Base-by-base conservation (phyloP, 768 basidiomycete genomes). In the Termitomyces sp. region DNA sequence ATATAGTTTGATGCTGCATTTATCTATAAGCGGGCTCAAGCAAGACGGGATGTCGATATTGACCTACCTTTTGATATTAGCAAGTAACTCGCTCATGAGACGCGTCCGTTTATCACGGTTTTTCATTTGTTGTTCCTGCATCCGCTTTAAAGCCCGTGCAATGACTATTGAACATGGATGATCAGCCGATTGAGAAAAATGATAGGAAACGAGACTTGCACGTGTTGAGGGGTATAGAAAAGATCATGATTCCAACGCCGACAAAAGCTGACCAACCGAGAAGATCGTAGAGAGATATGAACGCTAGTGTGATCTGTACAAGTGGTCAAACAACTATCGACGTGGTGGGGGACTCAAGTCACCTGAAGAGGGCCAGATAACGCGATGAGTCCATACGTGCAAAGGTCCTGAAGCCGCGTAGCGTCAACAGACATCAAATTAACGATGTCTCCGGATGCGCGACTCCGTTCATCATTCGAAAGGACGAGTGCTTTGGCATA, bases 81-180 rank as follows among this genome's bases (percentile, higher is more conserved):
- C 80, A 5, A 98, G 74, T n/a, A 98, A 76, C 71, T 98, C 95
- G 60, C 83, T 93, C 95, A 98, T 97, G 44, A 95, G 71, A 41
- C 87, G 74, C 8, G 90, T 92, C 32, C 91, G 80, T 61, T 82
- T 78, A 64, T 95, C 94, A 57, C 93, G 81, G 69, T 88, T 92
- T 70, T 93, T 93, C 96, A 98, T 98, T 68, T 98, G 93, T 61
- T 83, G 64, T 59, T 89, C 81, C 65, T 97, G 92, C 76, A 96
- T 82, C 38, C 68, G 75, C 66, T 91, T 91, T 49, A 90, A 64
- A 50, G 80, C 71, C 5, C 82, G 65, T 1, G 93, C 92, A 54
- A 93, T 86, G 42, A 74, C 77, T 75, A 43, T 54, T 28, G 26
- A 15, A 34, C 11, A 15, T 21, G 41, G 8, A 0, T 1, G 40